phyloP scores from a whole-genome alignment of 2,329 filamentous ascomycete species.

The Cytospora piceae region DNA sequence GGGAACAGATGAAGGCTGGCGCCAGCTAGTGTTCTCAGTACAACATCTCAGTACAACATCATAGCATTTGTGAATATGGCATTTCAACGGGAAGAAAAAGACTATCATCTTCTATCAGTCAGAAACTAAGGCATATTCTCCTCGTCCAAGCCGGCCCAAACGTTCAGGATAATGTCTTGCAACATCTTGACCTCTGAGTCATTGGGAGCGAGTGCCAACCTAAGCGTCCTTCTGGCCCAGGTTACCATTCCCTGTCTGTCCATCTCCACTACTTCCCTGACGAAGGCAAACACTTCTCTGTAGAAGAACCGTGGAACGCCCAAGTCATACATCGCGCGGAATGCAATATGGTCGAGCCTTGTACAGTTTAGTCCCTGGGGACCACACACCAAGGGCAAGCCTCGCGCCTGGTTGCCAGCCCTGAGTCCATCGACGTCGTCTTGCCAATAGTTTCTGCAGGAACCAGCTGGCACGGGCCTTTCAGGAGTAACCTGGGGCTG shows the following conservation, averaged over 20 bases:
- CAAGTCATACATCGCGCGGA: not conserved
- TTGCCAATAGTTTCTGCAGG: not conserved
- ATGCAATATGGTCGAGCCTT: not conserved
- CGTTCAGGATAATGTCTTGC: not conserved
- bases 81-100: too few species aligned
- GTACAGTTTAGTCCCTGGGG: not conserved
- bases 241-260: not conserved
- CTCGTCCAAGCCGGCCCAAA: not conserved
- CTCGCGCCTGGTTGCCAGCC: not conserved
- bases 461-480: not conserved
- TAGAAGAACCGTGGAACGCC: not conserved
- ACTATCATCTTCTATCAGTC: too few species aligned
- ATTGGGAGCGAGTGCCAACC: not conserved
- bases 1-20: slow-evolving; percentile 32
- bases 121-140: not conserved
- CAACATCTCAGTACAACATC: not conserved
- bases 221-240: not conserved
- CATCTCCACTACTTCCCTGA: not conserved
- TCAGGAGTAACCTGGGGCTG: not conserved
- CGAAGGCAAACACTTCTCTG: not conserved
- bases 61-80: not conserved
- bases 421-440: not conserved
- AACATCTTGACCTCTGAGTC: not conserved
- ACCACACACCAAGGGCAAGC: not conserved
- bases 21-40: not conserved